Evolutionary conservation across 345 rosid genomes (phyloP).

Genomic region (Citrus hindsii): DNA sequence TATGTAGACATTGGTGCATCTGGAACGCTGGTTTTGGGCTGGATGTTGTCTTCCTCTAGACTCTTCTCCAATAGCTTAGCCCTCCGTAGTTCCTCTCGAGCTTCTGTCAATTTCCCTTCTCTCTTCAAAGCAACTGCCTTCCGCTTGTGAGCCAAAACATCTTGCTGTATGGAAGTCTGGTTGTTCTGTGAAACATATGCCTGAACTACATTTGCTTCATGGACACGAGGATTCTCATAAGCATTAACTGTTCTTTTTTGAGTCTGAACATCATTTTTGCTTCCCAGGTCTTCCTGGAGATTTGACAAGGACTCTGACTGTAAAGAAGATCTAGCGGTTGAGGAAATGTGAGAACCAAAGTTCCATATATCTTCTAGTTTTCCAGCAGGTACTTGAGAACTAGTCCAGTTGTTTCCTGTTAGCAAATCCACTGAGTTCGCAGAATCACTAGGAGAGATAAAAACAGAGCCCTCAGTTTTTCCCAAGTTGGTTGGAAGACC

Average conservation of each 20-base stretch:
- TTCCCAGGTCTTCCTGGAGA: constrained; percentile 8
- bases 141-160: constrained; percentile 66
- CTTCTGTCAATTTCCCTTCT: constrained; percentile 81
- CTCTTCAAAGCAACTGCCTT: constrained; percentile 75
- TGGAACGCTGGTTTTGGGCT: constrained; percentile 20
- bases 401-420: constrained; percentile 36
- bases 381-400: constrained; percentile 22
- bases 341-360: constrained; percentile 18
- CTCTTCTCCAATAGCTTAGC: constrained; percentile 79
- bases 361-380: constrained; percentile 28
- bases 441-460: constrained; percentile 19
- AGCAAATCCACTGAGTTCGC: constrained; percentile 41
- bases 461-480: constrained; percentile 11
- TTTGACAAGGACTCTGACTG: constrained; percentile 7
- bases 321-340: constrained; percentile 11
- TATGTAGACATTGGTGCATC: constrained; percentile 17
- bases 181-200: constrained; percentile 31
- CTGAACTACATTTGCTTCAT: constrained; percentile 27
- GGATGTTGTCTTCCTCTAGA: constrained; percentile 34
- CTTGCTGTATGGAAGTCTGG: constrained; percentile 44
- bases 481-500: constrained; percentile 13
- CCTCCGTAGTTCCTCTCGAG: constrained; percentile 69
- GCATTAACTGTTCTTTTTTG: constrained; percentile 19
- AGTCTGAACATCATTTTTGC: background rate
- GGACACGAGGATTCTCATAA: constrained; percentile 15